Evolutionary conservation across 805 yeast species (phyloP), one percentile per base, ranked within the genome.

Genomic region (Hanseniaspora jakobsenii): DNA sequence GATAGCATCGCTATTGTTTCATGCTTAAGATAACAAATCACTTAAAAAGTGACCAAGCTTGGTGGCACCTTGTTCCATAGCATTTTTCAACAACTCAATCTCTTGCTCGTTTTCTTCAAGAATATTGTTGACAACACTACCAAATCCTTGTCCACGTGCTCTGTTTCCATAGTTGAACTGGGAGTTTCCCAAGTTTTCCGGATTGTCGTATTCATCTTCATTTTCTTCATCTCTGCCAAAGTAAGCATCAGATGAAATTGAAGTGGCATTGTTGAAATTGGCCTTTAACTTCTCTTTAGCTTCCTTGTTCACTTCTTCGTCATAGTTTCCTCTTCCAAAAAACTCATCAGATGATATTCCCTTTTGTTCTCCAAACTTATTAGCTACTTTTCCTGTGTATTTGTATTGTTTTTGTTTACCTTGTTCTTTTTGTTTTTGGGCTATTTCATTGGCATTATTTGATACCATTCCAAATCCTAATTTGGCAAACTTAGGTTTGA

Each of bases 271-370:
- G 48, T 73, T 75, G 63, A 83, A 91, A 35, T 49, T 49, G 3
- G 79, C 66, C 60, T 79, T 85, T 45, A 91, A 67, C 55, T 91
- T 87, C n/a, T 73, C 58, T 51, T 72, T 71, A 2, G 96, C 96
- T 61, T 86, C 95, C 36, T 70, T 71, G 45, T 80, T 80, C 31
- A 83, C 82, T 2, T 68, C 69, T 51, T 81, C 81, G 55, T 85
- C 96, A 56, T 73, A 84, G 21, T 77, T 66, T 34, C 87, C 89
- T 56, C 94, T 78, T 16, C 95, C 95, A 62, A 91, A 91, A 56
- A 74, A 76, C 65, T 87, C 93, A 63, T 91, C 97, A 2, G 96
- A 87, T 0, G 97, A 91, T 51, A 91, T 91, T 38, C 87, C 95
- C 71, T 84, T 89, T 60, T 87, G 95, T 32, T 66, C 67, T 47